These are phyloP conservation scores for Chrysoporthe puriensis DNA, from an alignment of 2,329 filamentous ascomycete species.

Conservation along the genomic window DNA sequence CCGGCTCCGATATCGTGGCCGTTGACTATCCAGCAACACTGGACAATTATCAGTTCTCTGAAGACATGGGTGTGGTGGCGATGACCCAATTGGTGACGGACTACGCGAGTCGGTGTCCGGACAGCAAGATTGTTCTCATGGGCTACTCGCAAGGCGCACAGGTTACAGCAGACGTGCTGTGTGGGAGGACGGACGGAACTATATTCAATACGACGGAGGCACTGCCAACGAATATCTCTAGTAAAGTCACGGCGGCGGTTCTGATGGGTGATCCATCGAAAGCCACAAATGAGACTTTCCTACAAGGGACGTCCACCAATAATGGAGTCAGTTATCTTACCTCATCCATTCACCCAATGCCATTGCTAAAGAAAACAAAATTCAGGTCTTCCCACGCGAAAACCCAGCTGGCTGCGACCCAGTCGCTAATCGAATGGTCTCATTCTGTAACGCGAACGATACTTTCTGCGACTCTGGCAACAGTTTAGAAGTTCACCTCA, in stretches of 20 bases:
- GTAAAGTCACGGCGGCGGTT: conserved; percentile 31
- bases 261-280: conserved; percentile 35
- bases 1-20: conserved; percentile 31
- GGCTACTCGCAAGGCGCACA: conserved; percentile 36
- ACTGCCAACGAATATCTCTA: conserved; percentile 16
- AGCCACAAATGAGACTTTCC: conserved; percentile 27
- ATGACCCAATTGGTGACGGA: conserved; percentile 29
- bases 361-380: neutral
- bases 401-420: conserved; percentile 31
- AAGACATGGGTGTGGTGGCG: conserved; percentile 28
- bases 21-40: conserved; percentile 36
- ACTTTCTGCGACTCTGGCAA: conserved; percentile 35
- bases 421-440: conserved; percentile 32
- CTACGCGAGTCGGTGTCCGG: conserved; percentile 31
- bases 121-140: conserved; percentile 34
- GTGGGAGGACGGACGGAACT: conserved; percentile 27
- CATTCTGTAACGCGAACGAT: conserved; percentile 36
- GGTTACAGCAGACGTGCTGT: conserved; percentile 33
- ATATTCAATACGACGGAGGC: conserved; percentile 27
- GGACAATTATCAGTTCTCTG: conserved; percentile 30
- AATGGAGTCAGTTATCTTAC: conserved; percentile 30
- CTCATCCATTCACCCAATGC: too few species aligned
- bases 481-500: conserved; percentile 30
- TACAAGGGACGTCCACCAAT: conserved; percentile 32
- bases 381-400: conserved; percentile 34